Evolutionary conservation across 345 rosid species (phyloP), one percentile per base, ranked within the genome.

Genomic region (Rubroshorea leprosula): DNA sequence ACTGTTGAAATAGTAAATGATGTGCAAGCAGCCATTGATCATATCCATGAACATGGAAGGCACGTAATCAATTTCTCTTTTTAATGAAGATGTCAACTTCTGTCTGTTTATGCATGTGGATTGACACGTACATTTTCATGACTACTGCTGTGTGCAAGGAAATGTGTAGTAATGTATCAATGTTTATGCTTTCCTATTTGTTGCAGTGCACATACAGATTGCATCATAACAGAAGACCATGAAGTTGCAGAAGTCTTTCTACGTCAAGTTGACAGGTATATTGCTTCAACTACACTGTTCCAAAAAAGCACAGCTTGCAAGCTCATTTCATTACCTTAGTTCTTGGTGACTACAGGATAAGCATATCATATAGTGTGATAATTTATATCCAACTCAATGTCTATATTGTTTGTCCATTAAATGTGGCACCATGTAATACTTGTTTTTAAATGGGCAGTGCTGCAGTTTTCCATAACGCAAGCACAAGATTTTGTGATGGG

Each of bases 1-100:
- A 80, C 89, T 14, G 27, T 83, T n/a, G 86, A 85, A 77, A 80
- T 80, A 51, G 84, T 85, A 51, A 78, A 85, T 64, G 89, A 85
- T 56, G 79, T 83, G 29, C 48, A 68, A 55, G 78, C 71, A 56
- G 89, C 93, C 48, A 77, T 85, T 48, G 73, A 72, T 51, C 93
- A 85, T 58, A 85, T 83, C 55, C 84, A 85, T 69, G 60, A 75
- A 62, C 79, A 85, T 68, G 93, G 93, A 76, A 85, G 93, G 93
- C 53, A 65, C 58, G 4, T 31, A 18, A 21, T 56, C 26, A 51
- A 27, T 31, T 19, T 44, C 45, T 49, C 50, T 41, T 62, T 55
- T 25, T 45, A 49, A 21, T 54, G 1, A 13, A 35, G 41, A 35
- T 35, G 41, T 35, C 7, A 1, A 10, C 12, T 35, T 35, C 41